These are phyloP conservation scores for Penicillium steckii DNA, from an alignment of 495 filamentous ascomycete species.

Conservation along the genomic window DNA sequence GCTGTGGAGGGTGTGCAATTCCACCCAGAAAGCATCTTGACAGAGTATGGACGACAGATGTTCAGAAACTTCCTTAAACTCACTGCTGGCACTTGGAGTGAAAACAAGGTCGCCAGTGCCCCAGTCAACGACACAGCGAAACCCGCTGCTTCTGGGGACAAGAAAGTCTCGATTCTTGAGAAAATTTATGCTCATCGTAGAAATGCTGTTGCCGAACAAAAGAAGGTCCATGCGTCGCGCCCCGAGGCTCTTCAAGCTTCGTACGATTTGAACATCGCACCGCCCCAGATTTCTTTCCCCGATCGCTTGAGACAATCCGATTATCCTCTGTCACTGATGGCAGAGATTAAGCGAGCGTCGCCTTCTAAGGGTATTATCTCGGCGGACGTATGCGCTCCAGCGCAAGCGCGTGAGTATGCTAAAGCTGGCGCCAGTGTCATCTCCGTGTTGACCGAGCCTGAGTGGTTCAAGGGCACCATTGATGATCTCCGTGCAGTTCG, in stretches of 20 bases:
- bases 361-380: slow-evolving; percentile 96
- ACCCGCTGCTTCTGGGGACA: slow-evolving; percentile 33
- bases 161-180: slow-evolving; percentile 82
- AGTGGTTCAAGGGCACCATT: slow-evolving; percentile 98
- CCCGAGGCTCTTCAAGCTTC: slow-evolving; percentile 81
- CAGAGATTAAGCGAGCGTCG: slow-evolving; percentile 95
- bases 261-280: slow-evolving; percentile 78
- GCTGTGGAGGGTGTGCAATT: slow-evolving; percentile 94
- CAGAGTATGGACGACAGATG: slow-evolving; percentile 83
- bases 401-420: slow-evolving; percentile 89
- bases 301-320: slow-evolving; percentile 75
- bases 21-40: slow-evolving; percentile 96
- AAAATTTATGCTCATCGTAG: slow-evolving; percentile 86
- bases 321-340: slow-evolving; percentile 83
- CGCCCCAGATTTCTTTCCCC: slow-evolving; percentile 81
- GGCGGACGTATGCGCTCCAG: slow-evolving; percentile 78
- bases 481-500: slow-evolving; percentile 90
- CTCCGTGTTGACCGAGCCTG: slow-evolving; percentile 93
- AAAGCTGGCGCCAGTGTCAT: slow-evolving; percentile 93
- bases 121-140: slow-evolving; percentile 18
- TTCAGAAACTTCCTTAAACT: slow-evolving; percentile 87
- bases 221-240: slow-evolving; percentile 81
- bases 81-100: slow-evolving; percentile 86
- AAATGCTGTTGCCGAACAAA: slow-evolving; percentile 76
- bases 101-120: slow-evolving; percentile 53